Evolutionary conservation across 106 monocot species (phyloP).

Genomic region (Iris macrosiphon): DNA sequence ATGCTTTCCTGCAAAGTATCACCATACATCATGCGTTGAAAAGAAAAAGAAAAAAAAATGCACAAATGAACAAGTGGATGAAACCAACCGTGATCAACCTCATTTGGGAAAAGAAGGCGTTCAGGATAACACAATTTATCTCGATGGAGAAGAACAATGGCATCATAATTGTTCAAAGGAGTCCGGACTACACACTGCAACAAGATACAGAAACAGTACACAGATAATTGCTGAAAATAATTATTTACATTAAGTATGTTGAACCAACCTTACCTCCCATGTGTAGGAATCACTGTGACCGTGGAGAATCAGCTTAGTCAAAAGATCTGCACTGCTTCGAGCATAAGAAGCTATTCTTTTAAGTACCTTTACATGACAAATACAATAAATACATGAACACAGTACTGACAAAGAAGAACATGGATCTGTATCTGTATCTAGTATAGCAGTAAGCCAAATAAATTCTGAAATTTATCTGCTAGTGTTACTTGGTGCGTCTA

Average conservation of each 20-base stretch:
- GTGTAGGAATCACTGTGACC: slow-evolving; percentile 42
- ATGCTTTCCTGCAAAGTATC: slow-evolving; percentile 48
- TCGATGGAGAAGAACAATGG: slow-evolving; percentile 69
- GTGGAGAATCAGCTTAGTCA: slow-evolving; percentile 59
- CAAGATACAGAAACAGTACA: neutral
- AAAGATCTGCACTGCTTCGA: slow-evolving; percentile 70
- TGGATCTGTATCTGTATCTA: too few relatives aligned
- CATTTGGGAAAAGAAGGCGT: slow-evolving; percentile 67
- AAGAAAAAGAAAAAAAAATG: neutral
- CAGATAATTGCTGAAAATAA: neutral
- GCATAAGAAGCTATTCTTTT: slow-evolving; percentile 76
- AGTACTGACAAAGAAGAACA: too few relatives aligned
- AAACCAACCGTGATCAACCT: slow-evolving; percentile 45
- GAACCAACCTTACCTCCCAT: slow-evolving; percentile 70
- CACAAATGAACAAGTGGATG: neutral
- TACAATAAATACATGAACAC: too few relatives aligned
- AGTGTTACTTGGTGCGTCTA: too few relatives aligned
- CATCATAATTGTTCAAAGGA: slow-evolving; percentile 89
- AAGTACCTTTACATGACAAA: slow-evolving; percentile 50
- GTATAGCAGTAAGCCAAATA: too few relatives aligned
- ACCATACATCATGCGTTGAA: neutral
- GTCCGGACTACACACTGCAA: slow-evolving; percentile 75
- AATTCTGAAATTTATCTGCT: too few relatives aligned
- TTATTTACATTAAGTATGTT: neutral
- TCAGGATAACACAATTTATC: slow-evolving; percentile 66